A percentile compares a stretch with the other conserved stretches of the same genome.
Conservation (phyloP, 148 eudicot species). For the Rhododendron henanense region DNA sequence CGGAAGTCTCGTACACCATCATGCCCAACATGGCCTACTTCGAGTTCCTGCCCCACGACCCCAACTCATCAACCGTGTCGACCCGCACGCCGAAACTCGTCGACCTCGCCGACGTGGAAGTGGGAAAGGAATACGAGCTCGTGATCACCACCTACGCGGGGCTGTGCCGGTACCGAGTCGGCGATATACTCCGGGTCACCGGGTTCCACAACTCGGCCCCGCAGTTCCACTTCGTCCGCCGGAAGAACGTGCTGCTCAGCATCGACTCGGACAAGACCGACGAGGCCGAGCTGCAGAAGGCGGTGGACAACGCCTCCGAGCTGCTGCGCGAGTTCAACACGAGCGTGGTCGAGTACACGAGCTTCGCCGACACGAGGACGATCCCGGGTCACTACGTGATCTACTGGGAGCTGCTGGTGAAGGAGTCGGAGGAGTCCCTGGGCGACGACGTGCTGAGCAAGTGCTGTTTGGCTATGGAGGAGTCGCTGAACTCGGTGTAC, state of each 20-base stretch:
- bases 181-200: conserved; percentile 80
- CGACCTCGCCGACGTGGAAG: conserved; percentile 66
- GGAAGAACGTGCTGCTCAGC: conserved; percentile 74
- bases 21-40: conserved; percentile 97
- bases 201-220: conserved; percentile 93
- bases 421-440: conserved; percentile 38
- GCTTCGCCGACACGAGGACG: conserved; percentile 62
- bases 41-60: conserved; percentile 66
- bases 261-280: conserved; percentile 88
- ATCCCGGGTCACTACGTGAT: conserved; percentile 86
- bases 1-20: conserved; percentile 81
- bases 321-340: conserved; percentile 39
- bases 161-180: conserved; percentile 67
- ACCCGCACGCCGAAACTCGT: conserved; percentile 37
- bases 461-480: conserved; percentile 78
- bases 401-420: conserved; percentile 59
- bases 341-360: conserved; percentile 78
- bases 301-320: conserved; percentile 52
- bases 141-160: conserved; percentile 90
- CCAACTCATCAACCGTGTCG: conserved; percentile 10
- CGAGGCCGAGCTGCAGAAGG: conserved; percentile 73
- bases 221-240: conserved; percentile 69
- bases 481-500: conserved; percentile 74
- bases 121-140: conserved; percentile 81
- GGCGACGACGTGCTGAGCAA: conserved; percentile 34